Evolutionary conservation across 2,329 filamentous ascomycete genomes (phyloP).

Genomic region (Colletotrichum neosansevieriae): DNA sequence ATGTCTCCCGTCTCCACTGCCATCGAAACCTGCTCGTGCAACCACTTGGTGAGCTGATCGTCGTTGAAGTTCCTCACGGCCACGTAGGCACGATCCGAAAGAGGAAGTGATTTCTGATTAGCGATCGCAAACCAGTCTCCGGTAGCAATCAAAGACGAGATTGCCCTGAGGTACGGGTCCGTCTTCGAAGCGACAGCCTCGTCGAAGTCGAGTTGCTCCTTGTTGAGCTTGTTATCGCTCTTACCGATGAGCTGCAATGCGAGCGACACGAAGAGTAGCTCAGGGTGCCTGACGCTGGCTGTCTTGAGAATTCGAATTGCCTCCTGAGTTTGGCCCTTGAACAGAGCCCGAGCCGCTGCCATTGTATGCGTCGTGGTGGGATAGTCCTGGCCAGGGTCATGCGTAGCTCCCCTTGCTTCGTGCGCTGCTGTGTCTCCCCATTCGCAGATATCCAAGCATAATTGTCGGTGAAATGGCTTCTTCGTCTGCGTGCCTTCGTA

Average conservation of each 20-base stretch:
- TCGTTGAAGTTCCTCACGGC: conserved; percentile 77
- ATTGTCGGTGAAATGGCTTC: conserved; percentile 77
- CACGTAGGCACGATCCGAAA: conserved; percentile 80
- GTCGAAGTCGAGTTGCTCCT: conserved; percentile 69
- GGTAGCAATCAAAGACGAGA: conserved; percentile 81
- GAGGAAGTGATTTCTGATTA: conserved; percentile 77
- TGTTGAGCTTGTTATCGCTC: conserved; percentile 57
- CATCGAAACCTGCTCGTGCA: conserved; percentile 72
- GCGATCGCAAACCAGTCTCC: conserved; percentile 82
- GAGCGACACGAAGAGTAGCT: conserved; percentile 76
- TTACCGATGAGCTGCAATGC: conserved; percentile 73
- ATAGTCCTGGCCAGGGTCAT: conserved; percentile 60
- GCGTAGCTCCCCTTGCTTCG: conserved; percentile 40
- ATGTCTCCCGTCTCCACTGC: conserved; percentile 77
- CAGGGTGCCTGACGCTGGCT: conserved; percentile 71
- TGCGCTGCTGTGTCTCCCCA: conserved; percentile 70
- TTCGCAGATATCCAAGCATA: conserved; percentile 80
- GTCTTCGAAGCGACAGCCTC: conserved; percentile 71
- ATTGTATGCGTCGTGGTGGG: conserved; percentile 74
- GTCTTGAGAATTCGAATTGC: conserved; percentile 78
- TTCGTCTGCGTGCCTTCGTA: conserved; percentile 74
- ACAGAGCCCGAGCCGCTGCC: conserved; percentile 80
- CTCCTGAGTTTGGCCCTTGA: conserved; percentile 76
- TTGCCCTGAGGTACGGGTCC: conserved; percentile 83
- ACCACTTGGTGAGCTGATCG: conserved; percentile 73